Conservation (phyloP, 2,329 filamentous ascomycete species). For the Diaporthe destruens region DNA sequence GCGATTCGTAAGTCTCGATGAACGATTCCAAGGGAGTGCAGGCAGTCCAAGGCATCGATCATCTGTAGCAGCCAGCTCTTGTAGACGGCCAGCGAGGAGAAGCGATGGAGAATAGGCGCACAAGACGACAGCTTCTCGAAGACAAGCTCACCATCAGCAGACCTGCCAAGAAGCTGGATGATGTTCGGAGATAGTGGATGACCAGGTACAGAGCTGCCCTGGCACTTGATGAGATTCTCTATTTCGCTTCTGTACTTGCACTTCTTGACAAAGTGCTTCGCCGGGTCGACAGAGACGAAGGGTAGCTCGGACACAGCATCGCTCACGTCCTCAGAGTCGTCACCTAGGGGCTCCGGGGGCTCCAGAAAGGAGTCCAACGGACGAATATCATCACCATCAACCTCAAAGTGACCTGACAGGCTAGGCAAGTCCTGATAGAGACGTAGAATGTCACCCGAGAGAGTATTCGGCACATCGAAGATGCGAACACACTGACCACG, state of each 20-base stretch:
- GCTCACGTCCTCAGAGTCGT: neutral
- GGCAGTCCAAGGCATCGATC: neutral
- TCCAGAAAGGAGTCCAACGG: neutral
- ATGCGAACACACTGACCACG: neutral
- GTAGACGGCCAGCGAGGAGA: neutral
- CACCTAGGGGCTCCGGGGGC: neutral
- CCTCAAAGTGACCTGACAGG: neutral
- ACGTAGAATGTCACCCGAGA: neutral
- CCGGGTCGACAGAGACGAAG: neutral
- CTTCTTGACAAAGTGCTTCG: neutral
- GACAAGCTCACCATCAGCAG: neutral
- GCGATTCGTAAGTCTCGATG: neutral
- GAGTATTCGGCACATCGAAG: neutral
- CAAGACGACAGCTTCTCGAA: neutral
- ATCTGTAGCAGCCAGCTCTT: neutral
- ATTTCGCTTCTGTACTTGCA: neutral
- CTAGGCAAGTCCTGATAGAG: neutral
- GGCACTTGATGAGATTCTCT: neutral
- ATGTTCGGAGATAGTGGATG: neutral
- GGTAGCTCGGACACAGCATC: neutral
- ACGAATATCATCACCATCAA: neutral
- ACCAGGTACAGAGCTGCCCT: neutral
- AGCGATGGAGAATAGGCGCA: neutral
- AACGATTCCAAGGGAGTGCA: neutral
- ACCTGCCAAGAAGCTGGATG: neutral